Conservation (phyloP, 2,329 filamentous ascomycete genomes). For the Colletotrichum horii region DNA sequence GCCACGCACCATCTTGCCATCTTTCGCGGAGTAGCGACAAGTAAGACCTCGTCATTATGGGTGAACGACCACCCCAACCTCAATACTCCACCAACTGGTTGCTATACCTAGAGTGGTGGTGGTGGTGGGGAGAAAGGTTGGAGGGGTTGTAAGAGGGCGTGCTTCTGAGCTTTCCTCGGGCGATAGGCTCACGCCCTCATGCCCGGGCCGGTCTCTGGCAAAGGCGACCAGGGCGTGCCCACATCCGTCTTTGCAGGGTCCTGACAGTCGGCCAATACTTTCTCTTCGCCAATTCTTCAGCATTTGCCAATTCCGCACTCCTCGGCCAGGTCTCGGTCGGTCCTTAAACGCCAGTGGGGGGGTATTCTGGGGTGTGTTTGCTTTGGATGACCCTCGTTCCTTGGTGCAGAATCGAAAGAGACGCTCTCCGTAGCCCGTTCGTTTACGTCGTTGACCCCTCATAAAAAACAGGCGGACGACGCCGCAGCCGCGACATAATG, state of each 20-base stretch:
- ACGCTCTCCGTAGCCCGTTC: neutral
- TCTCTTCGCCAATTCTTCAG: constrained; percentile 12
- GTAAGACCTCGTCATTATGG: constrained; percentile 1
- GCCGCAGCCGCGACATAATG: constrained; percentile 17
- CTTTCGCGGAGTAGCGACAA: neutral
- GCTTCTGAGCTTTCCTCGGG: neutral
- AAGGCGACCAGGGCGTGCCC: constrained; percentile 3
- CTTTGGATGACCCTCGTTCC: constrained; percentile 10
- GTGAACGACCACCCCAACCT: neutral
- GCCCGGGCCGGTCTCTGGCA: neutral
- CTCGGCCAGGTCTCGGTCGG: constrained; percentile 17
- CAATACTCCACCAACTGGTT: neutral
- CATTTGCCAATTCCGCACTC: constrained; percentile 3
- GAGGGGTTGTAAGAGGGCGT: neutral
- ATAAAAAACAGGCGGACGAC: constrained; percentile 1
- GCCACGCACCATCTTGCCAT: neutral
- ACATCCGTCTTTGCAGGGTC: constrained; percentile 16
- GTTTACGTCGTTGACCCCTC: constrained; percentile 18
- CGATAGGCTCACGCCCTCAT: neutral
- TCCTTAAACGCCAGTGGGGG: constrained; percentile 8
- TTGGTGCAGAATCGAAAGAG: neutral
- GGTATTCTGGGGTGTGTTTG: neutral
- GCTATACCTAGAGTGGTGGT: neutral
- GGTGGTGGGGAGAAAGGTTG: neutral
- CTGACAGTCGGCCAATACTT: neutral